Conservation (phyloP, 768 basidiomycete species). For the Daedaleopsis nitida region DNA sequence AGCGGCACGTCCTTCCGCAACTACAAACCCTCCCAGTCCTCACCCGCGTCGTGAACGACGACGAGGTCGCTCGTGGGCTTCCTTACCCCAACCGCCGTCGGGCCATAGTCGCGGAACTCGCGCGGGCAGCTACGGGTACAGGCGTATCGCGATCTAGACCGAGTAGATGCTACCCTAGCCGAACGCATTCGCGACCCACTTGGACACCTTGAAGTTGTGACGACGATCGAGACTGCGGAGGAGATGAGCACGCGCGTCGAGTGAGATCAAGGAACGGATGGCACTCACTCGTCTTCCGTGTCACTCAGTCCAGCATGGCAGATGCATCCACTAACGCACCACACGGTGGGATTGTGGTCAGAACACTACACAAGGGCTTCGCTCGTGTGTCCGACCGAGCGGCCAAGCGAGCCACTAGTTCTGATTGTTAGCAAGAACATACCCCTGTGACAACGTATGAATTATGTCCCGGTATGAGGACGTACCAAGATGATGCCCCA, state of each 20-base stretch:
- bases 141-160: conserved; percentile 70
- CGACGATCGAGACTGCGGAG: conserved; percentile 65
- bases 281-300: conserved; percentile 69
- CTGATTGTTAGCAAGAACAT: too few species aligned
- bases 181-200: conserved; percentile 76
- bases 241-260: background rate
- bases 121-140: conserved; percentile 73
- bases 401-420: too few species aligned
- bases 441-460: too few species aligned
- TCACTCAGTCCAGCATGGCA: too few species aligned
- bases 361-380: too few species aligned
- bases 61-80: conserved; percentile 51
- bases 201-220: conserved; percentile 75
- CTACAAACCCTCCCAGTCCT: conserved; percentile 44
- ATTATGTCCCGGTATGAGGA: too few species aligned
- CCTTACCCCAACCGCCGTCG: conserved; percentile 65
- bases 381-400: too few species aligned
- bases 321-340: conserved; percentile 77
- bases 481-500: too few species aligned
- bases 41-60: conserved; percentile 42
- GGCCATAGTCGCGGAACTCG: conserved; percentile 66
- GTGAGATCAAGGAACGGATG: background rate
- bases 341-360: conserved; percentile 63
- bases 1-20: conserved; percentile 69
- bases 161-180: conserved; percentile 70